Evolutionary conservation across 108 stramenopile species (phyloP), one percentile per base, ranked within the genome.

Genomic region (Pseudonitzschia delicatissima): DNA sequence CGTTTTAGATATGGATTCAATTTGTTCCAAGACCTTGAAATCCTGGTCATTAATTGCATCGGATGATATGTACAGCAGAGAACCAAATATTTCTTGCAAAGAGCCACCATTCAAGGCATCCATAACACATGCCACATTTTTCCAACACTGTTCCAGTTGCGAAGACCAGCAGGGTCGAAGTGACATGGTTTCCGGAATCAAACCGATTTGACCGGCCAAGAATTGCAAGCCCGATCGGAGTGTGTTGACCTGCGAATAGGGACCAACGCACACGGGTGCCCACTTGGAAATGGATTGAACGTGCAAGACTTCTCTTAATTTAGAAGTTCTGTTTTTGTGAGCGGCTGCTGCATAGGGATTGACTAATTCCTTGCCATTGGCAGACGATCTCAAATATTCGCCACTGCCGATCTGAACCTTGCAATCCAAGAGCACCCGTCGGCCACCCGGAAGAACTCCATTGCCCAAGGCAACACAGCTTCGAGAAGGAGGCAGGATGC

Each of bases 251-350:
- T 99, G 99, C 57, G 89, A 84, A 78, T 99, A 99, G 2, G 99
- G 99, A 9, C 99, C 99, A 33, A 99, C 95, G 82, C 98, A 98
- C 3, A 96, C 90, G 5, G 99, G 99, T 4, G 98, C 99, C 98
- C 98, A 99, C 23, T 77, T 62, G 0, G 93, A 95, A 21, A 96
- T 81, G 18, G 95, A 96, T 59, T 94, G 95, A 11, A 99, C 99
- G 62, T 98, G 97, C 26, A 99, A 67, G 11, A 88, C 90, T 45
- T 94, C 73, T 31, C 92, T 72, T 26, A 85, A 64, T 23, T 72
- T 64, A 45, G 87, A 73, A 29, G 82, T 84, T 45, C 57, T 77
- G 71, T 74, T 92, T 28, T 65, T 57, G 18, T 64, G 62, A 18
- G 83, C 85, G n/a, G 82, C 73, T 1, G 45, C 21, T 0, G 78